Evolutionary conservation across 192 early-diverging fungal genomes (phyloP).

Genomic region (Umbelopsis isabellina): DNA sequence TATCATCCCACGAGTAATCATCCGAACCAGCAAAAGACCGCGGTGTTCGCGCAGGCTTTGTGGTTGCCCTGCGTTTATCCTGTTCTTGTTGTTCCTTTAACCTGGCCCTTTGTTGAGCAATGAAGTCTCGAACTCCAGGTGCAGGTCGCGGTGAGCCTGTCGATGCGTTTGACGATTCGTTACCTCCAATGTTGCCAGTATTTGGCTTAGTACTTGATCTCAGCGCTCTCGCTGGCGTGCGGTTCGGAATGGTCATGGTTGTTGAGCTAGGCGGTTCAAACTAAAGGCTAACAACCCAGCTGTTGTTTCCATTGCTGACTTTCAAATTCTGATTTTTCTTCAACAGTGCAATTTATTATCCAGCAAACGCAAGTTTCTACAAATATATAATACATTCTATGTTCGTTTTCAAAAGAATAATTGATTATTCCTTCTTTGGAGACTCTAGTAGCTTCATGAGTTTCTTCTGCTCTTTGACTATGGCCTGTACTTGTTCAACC

Average conservation of each 20-base stretch:
- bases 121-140: conserved; percentile 36
- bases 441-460: background rate
- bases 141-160: conserved; percentile 7
- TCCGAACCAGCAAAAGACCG: conserved; percentile 28
- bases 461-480: conserved; percentile 16
- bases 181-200: background rate
- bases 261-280: background rate
- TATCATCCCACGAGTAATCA: background rate
- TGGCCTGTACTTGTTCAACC: background rate
- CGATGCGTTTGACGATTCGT: background rate
- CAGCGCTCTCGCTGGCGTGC: background rate
- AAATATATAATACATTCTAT: background rate
- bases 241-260: background rate
- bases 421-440: background rate
- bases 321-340: too few relatives aligned
- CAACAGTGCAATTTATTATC: too few relatives aligned
- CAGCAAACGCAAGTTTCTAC: background rate
- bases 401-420: background rate
- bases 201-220: background rate
- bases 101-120: conserved; percentile 36
- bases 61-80: conserved; percentile 8
- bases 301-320: too few relatives aligned
- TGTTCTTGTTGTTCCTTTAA: conserved; percentile 7
- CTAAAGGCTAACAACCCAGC: too few relatives aligned
- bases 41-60: background rate